Evolutionary conservation across 1,139 yeast species (phyloP), one percentile per base, ranked within the genome.

Genomic region (Saccharomycopsis crataegensis): DNA sequence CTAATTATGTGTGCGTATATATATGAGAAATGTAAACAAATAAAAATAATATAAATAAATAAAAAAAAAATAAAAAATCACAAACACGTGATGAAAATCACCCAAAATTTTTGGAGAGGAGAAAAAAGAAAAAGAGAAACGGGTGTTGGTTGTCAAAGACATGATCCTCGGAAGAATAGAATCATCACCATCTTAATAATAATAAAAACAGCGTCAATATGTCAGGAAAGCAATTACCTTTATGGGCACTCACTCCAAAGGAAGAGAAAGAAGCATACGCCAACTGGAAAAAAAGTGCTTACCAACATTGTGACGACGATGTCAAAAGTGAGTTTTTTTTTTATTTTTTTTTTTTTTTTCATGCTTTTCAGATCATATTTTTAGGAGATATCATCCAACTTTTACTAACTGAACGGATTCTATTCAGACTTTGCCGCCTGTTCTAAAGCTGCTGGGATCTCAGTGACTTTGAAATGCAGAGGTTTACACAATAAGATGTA

Each of bases 161-260:
- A 22, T 22, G 28, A 22, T 3, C 28, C 28, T 22, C 28, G 28
- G 28, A 22, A 22, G 28, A 22, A 22, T 22, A 22, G 2, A 22
- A 22, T 22, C 28, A 22, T 22, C 28, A 22, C 4, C 28, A 22
- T n/a, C n/a, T n/a, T n/a, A n/a, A n/a, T n/a, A n/a, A n/a, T 22
- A 22, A 22, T 22, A 22, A 2, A 3, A 22, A 22, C 28, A 22
- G 28, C 2, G 28, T 22, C 28, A 37, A 37, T 8, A 40, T 46
- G 46, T 14, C 40, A 38, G 43, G 37, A 32, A n/a, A 31, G 34
- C 42, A 8, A 42, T 68, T 86, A 46, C 96, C 96, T 1, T 73
- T 81, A 12, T 90, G 97, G 97, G 79, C 88, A 62, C 73, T 90
- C 44, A 81, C 94, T 0, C 96, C 96, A 3, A 78, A 78, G 61